Base-by-base conservation (phyloP, 1,139 yeast genomes). In the Sugiyamaella grinbergsii region DNA sequence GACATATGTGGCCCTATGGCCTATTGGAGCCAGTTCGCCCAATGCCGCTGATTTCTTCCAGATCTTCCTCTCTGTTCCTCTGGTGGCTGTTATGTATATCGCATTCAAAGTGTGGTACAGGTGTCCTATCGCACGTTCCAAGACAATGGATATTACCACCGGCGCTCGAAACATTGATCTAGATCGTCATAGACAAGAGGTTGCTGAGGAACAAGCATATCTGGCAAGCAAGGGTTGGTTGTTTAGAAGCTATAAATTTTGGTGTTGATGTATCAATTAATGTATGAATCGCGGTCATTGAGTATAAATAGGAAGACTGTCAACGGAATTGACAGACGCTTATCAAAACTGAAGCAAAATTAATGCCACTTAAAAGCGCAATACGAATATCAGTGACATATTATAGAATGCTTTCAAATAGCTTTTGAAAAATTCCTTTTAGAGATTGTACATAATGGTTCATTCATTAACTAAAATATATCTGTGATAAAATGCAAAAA, bases 1-100 rank as follows among this genome's bases (percentile, higher is more conserved):
- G 72, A 83, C 85, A 71, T 84, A 90, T 88, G 77, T 83, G 48
- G 88, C 91, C 1, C 71, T 85, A 50, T 81, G 74, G 71, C 93
- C 93, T 54, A 65, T 82, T 53, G 56, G 47, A 19, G 44, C 28
- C n/a, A 37, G 42, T 28, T 32, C 81, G 22, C 73, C 63, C 11
- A 49, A 43, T 28, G 63, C 67, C 8, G 59, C 64, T 20, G 59
- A 62, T 50, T 81, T 81, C 65, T 81, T 81, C 71, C 68, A 72
- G 65, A 66, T 73, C 45, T 81, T 79, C 64, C 65, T 81, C 58
- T 80, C 83, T 52, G 73, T 74, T 26, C 78, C 78, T 8, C 76
- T 81, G 42, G 75, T 78, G 56, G 38, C 80, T 6, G 70, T 67
- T 11, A 73, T 75, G 60, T 80, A 73, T 66, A 19, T 78, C 26